Evolutionary conservation across 1,284 basidiomycete species (phyloP).

Genomic region (Fomitopsis schrenkii): DNA sequence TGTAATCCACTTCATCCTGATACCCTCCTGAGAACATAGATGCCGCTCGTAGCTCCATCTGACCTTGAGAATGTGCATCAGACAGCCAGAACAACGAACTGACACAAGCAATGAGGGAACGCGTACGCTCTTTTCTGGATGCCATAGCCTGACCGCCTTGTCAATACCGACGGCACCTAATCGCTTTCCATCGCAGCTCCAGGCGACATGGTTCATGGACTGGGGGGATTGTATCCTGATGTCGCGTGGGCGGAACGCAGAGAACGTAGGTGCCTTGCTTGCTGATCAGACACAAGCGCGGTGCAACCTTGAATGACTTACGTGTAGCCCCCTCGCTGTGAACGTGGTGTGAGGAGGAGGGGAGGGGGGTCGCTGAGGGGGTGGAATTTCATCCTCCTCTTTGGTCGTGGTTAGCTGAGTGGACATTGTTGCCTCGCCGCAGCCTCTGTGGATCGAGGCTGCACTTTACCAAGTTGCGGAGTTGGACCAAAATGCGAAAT

Average conservation of each 20-base stretch:
- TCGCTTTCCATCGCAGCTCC: constrained; percentile 78
- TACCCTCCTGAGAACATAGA: constrained; percentile 63
- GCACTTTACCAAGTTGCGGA: background rate
- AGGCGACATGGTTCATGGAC: constrained; percentile 70
- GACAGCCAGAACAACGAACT: background rate
- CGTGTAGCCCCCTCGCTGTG: constrained; percentile 63
- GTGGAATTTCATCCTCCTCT: constrained; percentile 54
- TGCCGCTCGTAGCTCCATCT: constrained; percentile 70
- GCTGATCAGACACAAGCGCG: constrained; percentile 8
- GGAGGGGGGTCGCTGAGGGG: constrained; percentile 66
- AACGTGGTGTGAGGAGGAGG: constrained; percentile 71
- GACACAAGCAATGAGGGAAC: too few species aligned
- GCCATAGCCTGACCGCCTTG: constrained; percentile 70
- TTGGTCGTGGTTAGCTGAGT: constrained; percentile 9
- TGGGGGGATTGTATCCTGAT: constrained; percentile 60
- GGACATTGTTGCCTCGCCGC: constrained; percentile 7
- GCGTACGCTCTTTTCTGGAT: constrained; percentile 70
- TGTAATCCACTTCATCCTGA: constrained; percentile 68
- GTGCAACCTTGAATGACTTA: constrained; percentile 35
- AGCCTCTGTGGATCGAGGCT: background rate
- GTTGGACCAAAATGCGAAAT: background rate
- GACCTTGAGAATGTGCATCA: background rate
- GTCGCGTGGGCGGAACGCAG: constrained; percentile 73
- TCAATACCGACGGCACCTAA: constrained; percentile 76
- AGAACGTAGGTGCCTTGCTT: constrained; percentile 65